These are phyloP conservation scores for Retiboletus flavoniger DNA, from an alignment of 1,284 basidiomycete species.

Conservation along the genomic window DNA sequence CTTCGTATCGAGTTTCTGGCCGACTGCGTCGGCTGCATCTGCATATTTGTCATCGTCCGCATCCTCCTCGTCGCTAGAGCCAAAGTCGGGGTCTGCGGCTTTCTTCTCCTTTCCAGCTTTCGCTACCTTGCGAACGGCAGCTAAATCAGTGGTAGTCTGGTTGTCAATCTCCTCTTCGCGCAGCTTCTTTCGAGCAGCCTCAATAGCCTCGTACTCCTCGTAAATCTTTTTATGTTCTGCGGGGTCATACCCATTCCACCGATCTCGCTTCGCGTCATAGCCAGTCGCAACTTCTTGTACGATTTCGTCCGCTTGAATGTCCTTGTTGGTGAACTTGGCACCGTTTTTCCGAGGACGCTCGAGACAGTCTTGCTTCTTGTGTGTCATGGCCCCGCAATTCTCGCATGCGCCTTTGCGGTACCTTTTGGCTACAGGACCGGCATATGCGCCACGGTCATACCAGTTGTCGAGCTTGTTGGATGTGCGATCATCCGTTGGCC, in stretches of 20 bases:
- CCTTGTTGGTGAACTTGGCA: conserved; percentile 88
- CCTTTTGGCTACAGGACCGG: conserved; percentile 90
- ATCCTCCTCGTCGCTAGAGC: conserved; percentile 93
- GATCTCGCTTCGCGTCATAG: conserved; percentile 94
- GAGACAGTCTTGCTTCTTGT: conserved; percentile 89
- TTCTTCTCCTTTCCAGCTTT: conserved; percentile 69
- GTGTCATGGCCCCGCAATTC: conserved; percentile 97
- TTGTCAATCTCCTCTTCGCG: conserved; percentile 98
- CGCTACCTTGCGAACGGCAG: conserved; percentile 78
- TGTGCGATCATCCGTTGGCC: conserved; percentile 65
- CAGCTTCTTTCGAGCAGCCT: conserved; percentile 84
- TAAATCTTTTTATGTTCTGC: conserved; percentile 83
- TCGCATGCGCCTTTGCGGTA: conserved; percentile 98
- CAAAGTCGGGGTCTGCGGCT: conserved; percentile 87
- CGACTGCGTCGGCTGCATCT: conserved; percentile 94
- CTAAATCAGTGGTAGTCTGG: conserved; percentile 87
- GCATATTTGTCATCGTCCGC: conserved; percentile 96
- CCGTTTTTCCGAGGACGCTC: conserved; percentile 96
- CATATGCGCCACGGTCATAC: conserved; percentile 89
- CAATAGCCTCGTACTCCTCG: conserved; percentile 92
- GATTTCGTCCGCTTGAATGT: conserved; percentile 91
- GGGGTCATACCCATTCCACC: conserved; percentile 98
- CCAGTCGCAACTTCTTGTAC: conserved; percentile 79
- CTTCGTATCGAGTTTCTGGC: conserved; percentile 97
- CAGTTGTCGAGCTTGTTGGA: conserved; percentile 80